These are phyloP conservation scores for Berkeleyomyces rouxiae DNA, from an alignment of 2,329 filamentous ascomycete genomes.

Conservation along the genomic window DNA sequence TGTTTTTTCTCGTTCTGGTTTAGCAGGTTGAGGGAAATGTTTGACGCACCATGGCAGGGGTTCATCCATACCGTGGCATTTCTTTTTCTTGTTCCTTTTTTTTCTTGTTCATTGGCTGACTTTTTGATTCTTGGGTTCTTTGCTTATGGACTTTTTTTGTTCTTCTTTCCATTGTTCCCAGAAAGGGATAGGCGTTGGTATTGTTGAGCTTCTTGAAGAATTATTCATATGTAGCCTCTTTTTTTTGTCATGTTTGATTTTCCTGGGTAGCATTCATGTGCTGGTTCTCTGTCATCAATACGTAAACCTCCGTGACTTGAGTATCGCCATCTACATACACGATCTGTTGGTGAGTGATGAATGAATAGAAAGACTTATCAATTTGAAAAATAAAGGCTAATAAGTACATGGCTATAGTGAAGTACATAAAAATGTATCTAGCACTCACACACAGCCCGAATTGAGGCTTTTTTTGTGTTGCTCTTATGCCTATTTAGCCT, in stretches of 20 bases:
- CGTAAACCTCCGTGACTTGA: too few relatives aligned
- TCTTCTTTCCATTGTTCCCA: background rate
- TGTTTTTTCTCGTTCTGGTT: background rate
- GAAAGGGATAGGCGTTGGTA: conserved; percentile 2
- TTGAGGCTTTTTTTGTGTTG: background rate
- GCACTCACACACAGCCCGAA: background rate
- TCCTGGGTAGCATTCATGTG: background rate
- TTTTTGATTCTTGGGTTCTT: background rate
- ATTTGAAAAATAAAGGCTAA: too few relatives aligned
- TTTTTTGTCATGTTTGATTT: conserved; percentile 2
- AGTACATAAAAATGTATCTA: too few relatives aligned
- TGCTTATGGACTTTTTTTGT: background rate
- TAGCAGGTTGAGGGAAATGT: background rate
- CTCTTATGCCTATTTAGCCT: too few relatives aligned
- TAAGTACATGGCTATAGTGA: too few relatives aligned
- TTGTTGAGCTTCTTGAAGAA: background rate
- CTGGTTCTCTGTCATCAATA: too few relatives aligned
- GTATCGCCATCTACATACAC: too few relatives aligned
- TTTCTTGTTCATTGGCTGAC: conserved; percentile 3
- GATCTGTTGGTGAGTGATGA: too few relatives aligned
- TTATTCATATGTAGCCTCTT: background rate
- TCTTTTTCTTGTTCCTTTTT: conserved; percentile 3
- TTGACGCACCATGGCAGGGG: background rate
- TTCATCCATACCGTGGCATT: background rate
- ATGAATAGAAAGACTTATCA: too few relatives aligned